Evolutionary conservation across 768 basidiomycete species (phyloP).

Genomic region (Tricholoma flavovirens): DNA sequence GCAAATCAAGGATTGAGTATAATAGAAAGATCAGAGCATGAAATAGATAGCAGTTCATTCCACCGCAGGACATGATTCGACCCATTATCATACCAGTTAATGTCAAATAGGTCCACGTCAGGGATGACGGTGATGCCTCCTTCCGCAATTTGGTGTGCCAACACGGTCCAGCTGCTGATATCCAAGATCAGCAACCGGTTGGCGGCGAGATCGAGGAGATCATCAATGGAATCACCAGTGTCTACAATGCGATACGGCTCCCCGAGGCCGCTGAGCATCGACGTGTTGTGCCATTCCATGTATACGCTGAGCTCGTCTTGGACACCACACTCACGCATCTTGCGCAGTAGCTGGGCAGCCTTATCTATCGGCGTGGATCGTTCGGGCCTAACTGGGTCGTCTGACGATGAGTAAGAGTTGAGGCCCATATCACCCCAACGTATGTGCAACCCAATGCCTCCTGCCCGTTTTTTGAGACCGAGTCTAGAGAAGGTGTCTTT

Average conservation of each 20-base stretch:
- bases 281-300: conserved; percentile 3
- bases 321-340: not conserved
- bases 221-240: not conserved
- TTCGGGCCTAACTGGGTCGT: not conserved
- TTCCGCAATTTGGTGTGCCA: conserved; percentile 1
- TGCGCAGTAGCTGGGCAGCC: conserved; percentile 1
- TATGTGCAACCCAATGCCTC: conserved; percentile 1
- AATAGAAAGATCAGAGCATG: not conserved
- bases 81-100: conserved; percentile 4
- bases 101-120: not conserved
- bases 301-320: conserved; percentile 5
- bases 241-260: conserved; percentile 2
- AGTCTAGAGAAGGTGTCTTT: not conserved
- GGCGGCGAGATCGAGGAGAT: conserved; percentile 3
- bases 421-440: conserved; percentile 1
- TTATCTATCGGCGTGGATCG: conserved; percentile 1
- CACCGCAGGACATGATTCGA: not conserved
- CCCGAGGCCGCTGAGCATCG: conserved; percentile 1
- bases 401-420: not conserved
- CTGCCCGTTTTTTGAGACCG: not conserved
- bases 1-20: too few species aligned
- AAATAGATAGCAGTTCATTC: not conserved
- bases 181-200: conserved; percentile 1
- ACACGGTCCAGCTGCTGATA: conserved; percentile 3
- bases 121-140: conserved; percentile 1